Evolutionary conservation across 2,329 filamentous ascomycete species (phyloP).

Genomic region (Nemania sp.): DNA sequence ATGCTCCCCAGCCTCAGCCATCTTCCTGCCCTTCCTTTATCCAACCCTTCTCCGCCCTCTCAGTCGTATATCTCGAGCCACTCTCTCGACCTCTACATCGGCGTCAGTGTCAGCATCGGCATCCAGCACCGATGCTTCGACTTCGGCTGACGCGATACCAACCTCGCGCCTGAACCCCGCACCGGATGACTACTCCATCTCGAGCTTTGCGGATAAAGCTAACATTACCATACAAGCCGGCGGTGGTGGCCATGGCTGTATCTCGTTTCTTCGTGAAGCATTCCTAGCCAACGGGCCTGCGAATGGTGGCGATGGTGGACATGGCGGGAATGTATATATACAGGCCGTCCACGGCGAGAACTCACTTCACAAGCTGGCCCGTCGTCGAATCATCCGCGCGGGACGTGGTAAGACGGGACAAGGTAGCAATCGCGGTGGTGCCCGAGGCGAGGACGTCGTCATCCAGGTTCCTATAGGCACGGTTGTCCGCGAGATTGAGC

Average conservation of each 20-base stretch:
- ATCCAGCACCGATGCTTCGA: slow-evolving; percentile 46
- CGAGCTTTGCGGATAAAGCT: slow-evolving; percentile 89
- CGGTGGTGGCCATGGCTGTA: slow-evolving; percentile 88
- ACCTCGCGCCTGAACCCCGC: slow-evolving; percentile 78
- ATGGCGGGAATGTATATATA: slow-evolving; percentile 92
- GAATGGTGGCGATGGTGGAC: slow-evolving; percentile 94
- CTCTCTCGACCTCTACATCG: slow-evolving; percentile 43
- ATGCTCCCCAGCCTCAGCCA: slow-evolving; percentile 53
- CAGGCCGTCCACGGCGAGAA: slow-evolving; percentile 93
- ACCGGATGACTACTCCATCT: slow-evolving; percentile 84
- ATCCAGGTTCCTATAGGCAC: slow-evolving; percentile 94
- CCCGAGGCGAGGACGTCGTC: slow-evolving; percentile 86
- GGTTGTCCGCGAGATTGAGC: slow-evolving; percentile 83
- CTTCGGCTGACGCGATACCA: slow-evolving; percentile 55
- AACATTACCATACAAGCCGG: slow-evolving; percentile 82
- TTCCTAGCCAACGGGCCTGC: slow-evolving; percentile 89
- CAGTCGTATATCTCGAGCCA: slow-evolving; percentile 44
- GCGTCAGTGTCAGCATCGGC: slow-evolving; percentile 38
- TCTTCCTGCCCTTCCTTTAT: slow-evolving; percentile 64
- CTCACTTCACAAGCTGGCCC: slow-evolving; percentile 89
- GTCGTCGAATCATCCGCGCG: slow-evolving; percentile 79
- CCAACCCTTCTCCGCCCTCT: slow-evolving; percentile 58
- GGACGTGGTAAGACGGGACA: slow-evolving; percentile 82
- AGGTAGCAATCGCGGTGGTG: slow-evolving; percentile 78
- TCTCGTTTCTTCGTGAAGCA: slow-evolving; percentile 92